Base-by-base conservation (phyloP, 345 rosid species). In the Eutrema yunnanense region DNA sequence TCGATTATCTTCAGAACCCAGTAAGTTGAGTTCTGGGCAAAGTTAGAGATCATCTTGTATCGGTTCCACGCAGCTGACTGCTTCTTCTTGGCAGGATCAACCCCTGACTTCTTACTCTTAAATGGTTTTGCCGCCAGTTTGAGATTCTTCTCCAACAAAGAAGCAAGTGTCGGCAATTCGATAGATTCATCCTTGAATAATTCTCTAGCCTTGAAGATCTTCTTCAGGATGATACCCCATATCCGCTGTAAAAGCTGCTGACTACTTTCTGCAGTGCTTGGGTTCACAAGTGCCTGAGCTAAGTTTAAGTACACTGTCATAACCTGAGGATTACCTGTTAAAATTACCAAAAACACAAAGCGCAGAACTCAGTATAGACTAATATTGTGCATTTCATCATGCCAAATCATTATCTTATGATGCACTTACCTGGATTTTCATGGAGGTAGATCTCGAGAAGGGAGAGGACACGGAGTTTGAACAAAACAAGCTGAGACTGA, bases 181-280 rank as follows among this genome's bases (percentile, higher is more conserved):
- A 86, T 64, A 9, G 82, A 68, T 62, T 86, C 97, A 71, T 79
- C 82, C 69, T 81, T 86, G 0, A 96, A 96, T 41, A 83, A 78
- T 41, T 90, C 90, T 82, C 85, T 95, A 2, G 88, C 94, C 81
- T 85, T 95, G 57, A 95, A 88, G 73, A 92, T 79, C 71, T 88
- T 95, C 89, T 88, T 92, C 70, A 88, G 96, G 54, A 95, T 67
- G 78, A 90, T 88, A 70, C 96, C 90, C 98, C 98, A 90, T 62
- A 95, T 82, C n/a, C 96, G 86, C 73, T 95, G 96, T 69, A 87
- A 88, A 55, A 95, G 90, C 82, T 92, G 96, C 71, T 79, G 96
- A 52, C 92, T 90, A 57, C 93, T 84, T 83, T 95, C 99, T 9
- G 84, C 71, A 32, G 89, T 85, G 59, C 83, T 83, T 54, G 89